These are phyloP conservation scores for Rubroboletus pulcherrimus DNA, from an alignment of 768 basidiomycete genomes.

Conservation along the genomic window DNA sequence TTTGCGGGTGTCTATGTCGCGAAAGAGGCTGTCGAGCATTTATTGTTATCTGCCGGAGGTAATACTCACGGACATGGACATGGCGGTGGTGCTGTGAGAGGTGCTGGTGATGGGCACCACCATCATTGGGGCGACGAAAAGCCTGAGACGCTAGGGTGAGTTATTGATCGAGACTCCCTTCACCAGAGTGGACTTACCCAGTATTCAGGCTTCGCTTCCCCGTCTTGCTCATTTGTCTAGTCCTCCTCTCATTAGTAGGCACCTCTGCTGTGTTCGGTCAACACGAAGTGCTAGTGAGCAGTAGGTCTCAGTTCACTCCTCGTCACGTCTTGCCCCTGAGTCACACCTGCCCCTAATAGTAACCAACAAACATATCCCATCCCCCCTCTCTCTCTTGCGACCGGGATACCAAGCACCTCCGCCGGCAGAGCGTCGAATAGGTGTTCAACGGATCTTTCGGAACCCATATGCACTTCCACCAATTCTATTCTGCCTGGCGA, in stretches of 20 bases:
- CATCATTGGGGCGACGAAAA: slow-evolving; percentile 67
- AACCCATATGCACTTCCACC: slow-evolving; percentile 78
- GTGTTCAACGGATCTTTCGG: slow-evolving; percentile 39
- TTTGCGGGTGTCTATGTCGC: slow-evolving; percentile 95
- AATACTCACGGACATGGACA: slow-evolving; percentile 64
- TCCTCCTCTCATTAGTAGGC: slow-evolving; percentile 52
- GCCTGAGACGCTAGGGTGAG: slow-evolving; percentile 40
- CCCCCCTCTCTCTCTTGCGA: slow-evolving; percentile 46
- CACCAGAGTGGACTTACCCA: background rate
- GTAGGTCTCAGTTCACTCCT: slow-evolving; percentile 38
- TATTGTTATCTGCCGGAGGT: slow-evolving; percentile 77
- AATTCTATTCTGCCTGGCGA: slow-evolving; percentile 49
- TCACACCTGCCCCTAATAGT: slow-evolving; percentile 34
- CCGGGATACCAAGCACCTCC: slow-evolving; percentile 5
- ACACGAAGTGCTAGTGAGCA: slow-evolving; percentile 59
- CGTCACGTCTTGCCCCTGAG: slow-evolving; percentile 1
- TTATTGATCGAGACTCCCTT: background rate
- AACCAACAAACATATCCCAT: slow-evolving; percentile 60
- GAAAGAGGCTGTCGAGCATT: slow-evolving; percentile 94
- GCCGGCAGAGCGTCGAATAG: slow-evolving; percentile 3
- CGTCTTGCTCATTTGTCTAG: slow-evolving; percentile 48
- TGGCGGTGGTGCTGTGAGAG: slow-evolving; percentile 50
- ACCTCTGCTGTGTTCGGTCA: slow-evolving; percentile 61
- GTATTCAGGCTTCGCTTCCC: slow-evolving; percentile 62
- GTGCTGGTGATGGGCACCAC: slow-evolving; percentile 41